Conservation (phyloP, 23 red algal genomes). For the Gracilariopsis chorda region DNA sequence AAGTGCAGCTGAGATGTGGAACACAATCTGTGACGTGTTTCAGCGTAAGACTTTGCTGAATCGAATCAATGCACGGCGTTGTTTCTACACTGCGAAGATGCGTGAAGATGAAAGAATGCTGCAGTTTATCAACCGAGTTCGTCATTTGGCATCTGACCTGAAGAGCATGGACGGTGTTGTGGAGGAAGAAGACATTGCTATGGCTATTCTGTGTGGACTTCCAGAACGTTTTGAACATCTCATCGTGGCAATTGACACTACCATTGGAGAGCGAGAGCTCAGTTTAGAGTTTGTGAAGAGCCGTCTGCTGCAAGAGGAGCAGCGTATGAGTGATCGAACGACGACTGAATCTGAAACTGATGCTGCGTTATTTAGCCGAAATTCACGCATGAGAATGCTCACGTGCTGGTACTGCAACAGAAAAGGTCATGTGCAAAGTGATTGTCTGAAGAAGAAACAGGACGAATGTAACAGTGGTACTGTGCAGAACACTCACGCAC, state of each 20-base stretch:
- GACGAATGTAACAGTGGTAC: too few species aligned
- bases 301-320: too few species aligned
- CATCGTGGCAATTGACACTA: conserved; percentile 6
- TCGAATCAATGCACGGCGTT: not conserved
- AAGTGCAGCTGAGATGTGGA: conserved; percentile 15
- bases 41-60: conserved; percentile 16
- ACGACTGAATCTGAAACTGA: too few species aligned
- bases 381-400: too few species aligned
- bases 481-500: too few species aligned
- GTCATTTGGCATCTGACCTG: not conserved
- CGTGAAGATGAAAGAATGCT: conserved; percentile 20
- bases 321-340: too few species aligned
- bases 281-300: too few species aligned
- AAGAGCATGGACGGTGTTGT: not conserved
- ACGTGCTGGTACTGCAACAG: too few species aligned
- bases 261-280: too few species aligned
- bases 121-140: conserved; percentile 15
- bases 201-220: not conserved
- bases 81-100: conserved; percentile 26
- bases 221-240: conserved; percentile 11
- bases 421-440: too few species aligned
- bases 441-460: too few species aligned
- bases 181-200: conserved; percentile 7
- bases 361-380: too few species aligned
- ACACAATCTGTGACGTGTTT: conserved; percentile 21